A percentile compares a stretch with the other conserved stretches of the same genome.
phyloP scores from a whole-genome alignment of 805 yeast species.

The Jamesozyma gamospora region DNA sequence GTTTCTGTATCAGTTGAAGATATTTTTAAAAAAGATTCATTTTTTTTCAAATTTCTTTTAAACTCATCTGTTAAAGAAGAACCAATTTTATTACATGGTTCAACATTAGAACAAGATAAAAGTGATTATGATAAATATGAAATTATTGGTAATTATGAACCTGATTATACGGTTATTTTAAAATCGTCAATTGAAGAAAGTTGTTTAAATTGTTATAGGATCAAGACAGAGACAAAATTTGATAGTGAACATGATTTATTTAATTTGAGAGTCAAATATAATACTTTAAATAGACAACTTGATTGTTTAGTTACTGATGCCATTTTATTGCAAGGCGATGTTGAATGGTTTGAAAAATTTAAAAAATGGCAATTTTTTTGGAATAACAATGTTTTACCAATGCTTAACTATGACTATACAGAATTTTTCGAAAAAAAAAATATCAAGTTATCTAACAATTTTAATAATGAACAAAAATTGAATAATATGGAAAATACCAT shows the following conservation, averaged over 20 bases:
- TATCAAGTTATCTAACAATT: constrained; percentile 5
- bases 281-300: constrained; percentile 20
- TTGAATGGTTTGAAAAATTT: constrained; percentile 17
- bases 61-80: constrained; percentile 19
- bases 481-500: background rate
- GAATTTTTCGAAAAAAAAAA: constrained; percentile 9
- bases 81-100: constrained; percentile 17
- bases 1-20: constrained; percentile 28
- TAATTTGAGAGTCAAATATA: constrained; percentile 15
- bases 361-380: constrained; percentile 20
- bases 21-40: constrained; percentile 18
- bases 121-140: constrained; percentile 5
- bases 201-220: constrained; percentile 21
- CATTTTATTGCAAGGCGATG: constrained; percentile 20
- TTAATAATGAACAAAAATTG: background rate
- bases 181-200: constrained; percentile 15
- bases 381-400: constrained; percentile 15
- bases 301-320: constrained; percentile 22
- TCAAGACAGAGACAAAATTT: constrained; percentile 11
- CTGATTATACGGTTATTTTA: constrained; percentile 11
- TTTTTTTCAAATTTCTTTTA: constrained; percentile 24
- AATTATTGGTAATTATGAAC: constrained; percentile 14
- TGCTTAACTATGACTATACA: constrained; percentile 17
- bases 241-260: constrained; percentile 19
- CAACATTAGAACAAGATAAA: constrained; percentile 8